Base-by-base conservation (phyloP, 2,329 filamentous ascomycete species). In the Colletotrichum sp. region DNA sequence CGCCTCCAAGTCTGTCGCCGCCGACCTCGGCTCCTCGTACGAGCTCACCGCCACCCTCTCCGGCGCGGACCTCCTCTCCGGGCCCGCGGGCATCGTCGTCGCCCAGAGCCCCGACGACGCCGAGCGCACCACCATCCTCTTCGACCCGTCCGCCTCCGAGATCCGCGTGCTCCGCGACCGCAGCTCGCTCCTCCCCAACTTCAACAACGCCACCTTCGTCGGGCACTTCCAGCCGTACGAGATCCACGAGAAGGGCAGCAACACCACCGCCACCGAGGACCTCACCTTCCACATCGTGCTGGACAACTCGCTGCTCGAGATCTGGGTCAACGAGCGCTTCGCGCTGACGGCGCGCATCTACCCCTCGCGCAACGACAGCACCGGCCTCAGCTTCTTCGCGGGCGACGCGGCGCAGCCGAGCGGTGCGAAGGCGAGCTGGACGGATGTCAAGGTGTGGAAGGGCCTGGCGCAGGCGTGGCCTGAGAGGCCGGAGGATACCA, bases 311-410 rank as follows among this genome's bases (percentile, higher is more conserved):
- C 66, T 76, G 62, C 66, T 76, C 47, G 73, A 76, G 70, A 66
- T 76, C 64, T 76, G 73, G 73, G 70, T 75, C 21, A 76, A 76
- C 36, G 75, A 76, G 59, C 73, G 75, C 36, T 76, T 76, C 21
- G 67, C 73, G 16, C 59, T 76, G 4, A 75, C 75, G 33, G 69
- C 75, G 15, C 73, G 75, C 47, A 75, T 76, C 21, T 76, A 76
- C 64, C 75, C 75, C 9, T 75, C 74, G 31, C 72, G 72, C 43
- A 75, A 69, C 55, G 74, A 76, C 61, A 76, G 74, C 63, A 76
- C 74, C 5, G 74, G 72, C 3, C 61, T 76, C 8, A 68, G 72
- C 62, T 75, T 76, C 66, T 76, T 76, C 6, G 69, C 74, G 1
- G 74, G 69, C 3, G 68, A 71, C 36, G 66, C 43, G 11, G 66